Base-by-base conservation (phyloP, 2,329 filamentous ascomycete genomes). In the Fusarium sp. region DNA sequence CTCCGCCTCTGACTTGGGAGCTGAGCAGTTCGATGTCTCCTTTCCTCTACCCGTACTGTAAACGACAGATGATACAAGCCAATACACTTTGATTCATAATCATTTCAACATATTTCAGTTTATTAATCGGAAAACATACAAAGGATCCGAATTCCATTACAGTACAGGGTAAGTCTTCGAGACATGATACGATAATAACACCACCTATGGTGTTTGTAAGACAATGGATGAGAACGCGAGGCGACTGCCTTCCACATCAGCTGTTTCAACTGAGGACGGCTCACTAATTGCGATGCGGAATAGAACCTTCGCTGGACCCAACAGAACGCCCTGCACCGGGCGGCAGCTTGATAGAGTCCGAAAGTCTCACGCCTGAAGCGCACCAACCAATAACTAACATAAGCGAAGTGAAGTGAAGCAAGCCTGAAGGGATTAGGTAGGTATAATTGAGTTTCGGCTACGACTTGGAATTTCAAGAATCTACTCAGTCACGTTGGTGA, bases 331-430 rank as follows among this genome's bases (percentile, higher is more conserved):
- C n/a, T 35, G 42, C 23, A 44, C 41, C 35, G 11, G 19, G 16
- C 49, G 55, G 35, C 38, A 52, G 21, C 16, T n/a, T 60, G 19
- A 19, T 16, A 44, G 52, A 37, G 18, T 21, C 39, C 46, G 46
- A 59, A 67, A 67, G 29, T 49, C 10, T 42, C 25, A 38, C 37
- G 49, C 63, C 63, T 39, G n/a, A 66, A 37, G 51, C 51, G 44
- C 12, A 49, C 59, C 39, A 46, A 29, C 42, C n/a, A 41, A 62
- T 33, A 27, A 21, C 10, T 23, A 35, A 48, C 10, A n/a, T 21
- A 39, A 29, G 57, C 46, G n/a, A 38, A 52, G 49, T 27, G 44
- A 25, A 44, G 25, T 21, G 23, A 37, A 52, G 49, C 23, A 52
- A 52, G 10, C 37, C 18, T 27, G 31, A 27, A 41, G 35, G 21